phyloP scores from a whole-genome alignment of 2,329 filamentous ascomycete genomes.

The Penicillium palitans region DNA sequence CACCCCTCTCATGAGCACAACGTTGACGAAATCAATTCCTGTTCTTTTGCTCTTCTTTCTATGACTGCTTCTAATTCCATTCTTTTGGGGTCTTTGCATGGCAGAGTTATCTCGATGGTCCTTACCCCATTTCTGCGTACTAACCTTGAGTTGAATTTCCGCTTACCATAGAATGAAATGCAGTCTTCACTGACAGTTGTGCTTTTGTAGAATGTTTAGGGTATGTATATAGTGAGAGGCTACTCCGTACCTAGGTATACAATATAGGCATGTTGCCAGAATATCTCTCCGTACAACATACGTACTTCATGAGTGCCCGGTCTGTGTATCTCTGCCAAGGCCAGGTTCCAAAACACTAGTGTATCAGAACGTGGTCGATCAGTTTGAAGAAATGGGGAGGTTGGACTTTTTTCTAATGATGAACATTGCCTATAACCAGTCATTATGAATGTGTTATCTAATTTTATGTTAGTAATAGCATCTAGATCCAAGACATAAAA shows the following conservation, averaged over 20 bases:
- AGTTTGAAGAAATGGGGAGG: background rate
- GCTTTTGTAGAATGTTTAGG: background rate
- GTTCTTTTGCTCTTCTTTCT: slow-evolving; percentile 4
- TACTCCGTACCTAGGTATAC: background rate
- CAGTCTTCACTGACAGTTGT: slow-evolving; percentile 23
- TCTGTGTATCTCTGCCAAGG: background rate
- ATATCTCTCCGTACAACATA: background rate
- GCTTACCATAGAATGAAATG: slow-evolving; percentile 25
- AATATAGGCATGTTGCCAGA: background rate
- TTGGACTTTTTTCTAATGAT: background rate
- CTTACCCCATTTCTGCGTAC: slow-evolving; percentile 1
- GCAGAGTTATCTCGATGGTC: slow-evolving; percentile 1
- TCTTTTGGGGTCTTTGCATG: slow-evolving; percentile 6
- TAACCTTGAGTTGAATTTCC: slow-evolving; percentile 6
- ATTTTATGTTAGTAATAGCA: background rate
- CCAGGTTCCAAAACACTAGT: background rate
- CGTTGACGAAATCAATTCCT: slow-evolving; percentile 12
- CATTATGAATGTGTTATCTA: background rate
- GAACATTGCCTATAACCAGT: background rate
- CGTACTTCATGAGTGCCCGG: background rate
- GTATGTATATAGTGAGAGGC: background rate
- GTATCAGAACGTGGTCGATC: background rate
- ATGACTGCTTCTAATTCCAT: slow-evolving; percentile 4
- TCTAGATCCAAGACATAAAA: slow-evolving; percentile 1
- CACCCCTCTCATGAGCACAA: slow-evolving; percentile 11